phyloP scores from a whole-genome alignment of 306 rosid genomes.

The Lathyrus sativus region DNA sequence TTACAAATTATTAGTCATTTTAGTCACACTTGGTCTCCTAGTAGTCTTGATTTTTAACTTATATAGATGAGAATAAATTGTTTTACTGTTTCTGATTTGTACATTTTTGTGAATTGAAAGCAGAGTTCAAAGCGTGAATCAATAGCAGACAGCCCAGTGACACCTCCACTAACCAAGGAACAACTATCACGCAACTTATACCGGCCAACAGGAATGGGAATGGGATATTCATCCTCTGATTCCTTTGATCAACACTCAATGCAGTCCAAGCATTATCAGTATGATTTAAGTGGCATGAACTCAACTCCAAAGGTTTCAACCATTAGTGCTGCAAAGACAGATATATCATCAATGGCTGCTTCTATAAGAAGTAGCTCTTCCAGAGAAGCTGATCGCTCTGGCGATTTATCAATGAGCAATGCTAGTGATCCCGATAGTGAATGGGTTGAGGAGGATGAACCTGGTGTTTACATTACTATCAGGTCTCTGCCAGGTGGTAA shows the following conservation, averaged over 20 bases:
- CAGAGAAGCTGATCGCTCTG: constrained; percentile 62
- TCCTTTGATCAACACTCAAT: constrained; percentile 53
- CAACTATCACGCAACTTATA: constrained; percentile 50
- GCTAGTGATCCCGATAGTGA: constrained; percentile 61
- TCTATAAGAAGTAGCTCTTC: constrained; percentile 65
- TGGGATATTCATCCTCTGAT: constrained; percentile 67
- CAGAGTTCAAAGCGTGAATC: constrained; percentile 66
- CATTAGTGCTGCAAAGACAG: constrained; percentile 65
- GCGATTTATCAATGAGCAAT: constrained; percentile 56
- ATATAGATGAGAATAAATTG: not conserved
- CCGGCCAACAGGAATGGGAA: constrained; percentile 55
- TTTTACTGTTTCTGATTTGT: constrained; percentile 13
- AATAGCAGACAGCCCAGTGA: constrained; percentile 55
- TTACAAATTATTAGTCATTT: not conserved
- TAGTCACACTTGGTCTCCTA: not conserved
- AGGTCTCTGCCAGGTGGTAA: constrained; percentile 63
- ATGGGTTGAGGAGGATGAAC: constrained; percentile 68
- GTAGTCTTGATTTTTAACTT: not conserved
- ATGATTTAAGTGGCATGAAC: constrained; percentile 44
- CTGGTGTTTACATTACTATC: constrained; percentile 64
- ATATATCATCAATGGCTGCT: constrained; percentile 62
- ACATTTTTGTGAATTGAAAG: constrained; percentile 8
- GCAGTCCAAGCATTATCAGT: constrained; percentile 49
- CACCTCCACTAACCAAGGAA: constrained; percentile 56
- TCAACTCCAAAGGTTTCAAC: constrained; percentile 66